phyloP scores from a whole-genome alignment of 768 basidiomycete genomes.

The Albatrellus ellisii region DNA sequence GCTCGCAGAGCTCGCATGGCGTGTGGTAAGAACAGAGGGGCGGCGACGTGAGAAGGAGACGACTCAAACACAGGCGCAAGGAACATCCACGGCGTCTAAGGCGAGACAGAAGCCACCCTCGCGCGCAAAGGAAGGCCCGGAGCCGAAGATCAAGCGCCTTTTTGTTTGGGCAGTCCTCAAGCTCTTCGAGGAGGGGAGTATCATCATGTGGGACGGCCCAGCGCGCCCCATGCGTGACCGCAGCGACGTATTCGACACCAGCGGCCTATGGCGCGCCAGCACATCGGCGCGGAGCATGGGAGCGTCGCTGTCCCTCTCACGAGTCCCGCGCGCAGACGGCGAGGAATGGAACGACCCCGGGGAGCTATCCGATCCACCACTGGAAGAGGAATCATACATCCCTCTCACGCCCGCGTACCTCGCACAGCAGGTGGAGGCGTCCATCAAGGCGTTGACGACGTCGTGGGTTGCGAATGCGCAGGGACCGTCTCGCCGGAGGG shows the following conservation, averaged over 20 bases:
- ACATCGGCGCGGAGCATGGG: conserved; percentile 17
- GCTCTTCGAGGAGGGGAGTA: conserved; percentile 57
- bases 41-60: conserved; percentile 40
- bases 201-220: conserved; percentile 63
- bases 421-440: conserved; percentile 30
- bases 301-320: conserved; percentile 1
- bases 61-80: conserved; percentile 6
- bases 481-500: conserved; percentile 10
- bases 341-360: conserved; percentile 24
- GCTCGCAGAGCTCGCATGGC: conserved; percentile 45
- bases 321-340: conserved; percentile 15
- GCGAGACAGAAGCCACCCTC: no score
- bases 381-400: conserved; percentile 54
- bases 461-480: conserved; percentile 5
- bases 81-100: background rate
- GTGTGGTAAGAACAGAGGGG: conserved; percentile 50
- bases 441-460: conserved; percentile 26
- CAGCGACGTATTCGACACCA: conserved; percentile 6
- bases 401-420: conserved; percentile 43
- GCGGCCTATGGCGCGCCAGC: conserved; percentile 35
- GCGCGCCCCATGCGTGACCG: conserved; percentile 17
- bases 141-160: conserved; percentile 47
- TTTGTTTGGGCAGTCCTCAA: conserved; percentile 54
- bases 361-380: conserved; percentile 46
- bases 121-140: conserved; percentile 3